Conservation (phyloP, 1,284 basidiomycete species). For the Ustilago trichophora region DNA sequence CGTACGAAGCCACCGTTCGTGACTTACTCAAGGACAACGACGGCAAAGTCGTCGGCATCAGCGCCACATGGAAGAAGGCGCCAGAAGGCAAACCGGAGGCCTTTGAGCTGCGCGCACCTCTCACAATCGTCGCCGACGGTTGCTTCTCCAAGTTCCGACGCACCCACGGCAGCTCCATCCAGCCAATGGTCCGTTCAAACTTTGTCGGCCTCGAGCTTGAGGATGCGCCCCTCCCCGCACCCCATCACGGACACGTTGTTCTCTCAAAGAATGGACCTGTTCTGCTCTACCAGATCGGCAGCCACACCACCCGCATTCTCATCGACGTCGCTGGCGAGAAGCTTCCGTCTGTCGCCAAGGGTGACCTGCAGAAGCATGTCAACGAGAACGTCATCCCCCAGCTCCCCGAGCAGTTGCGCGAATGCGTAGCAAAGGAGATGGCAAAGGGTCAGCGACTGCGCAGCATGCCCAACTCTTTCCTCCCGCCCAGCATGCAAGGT, state of each 20-base stretch:
- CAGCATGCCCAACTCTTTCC: slow-evolving; percentile 94
- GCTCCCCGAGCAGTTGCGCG: slow-evolving; percentile 57
- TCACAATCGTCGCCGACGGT: slow-evolving; percentile 91
- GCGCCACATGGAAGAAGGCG: slow-evolving; percentile 42
- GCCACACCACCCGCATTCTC: slow-evolving; percentile 83
- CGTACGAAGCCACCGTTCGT: slow-evolving; percentile 55
- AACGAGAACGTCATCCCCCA: slow-evolving; percentile 56
- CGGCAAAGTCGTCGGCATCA: slow-evolving; percentile 50
- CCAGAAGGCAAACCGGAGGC: slow-evolving; percentile 15
- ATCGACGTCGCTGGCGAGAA: slow-evolving; percentile 85
- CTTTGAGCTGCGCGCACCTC: slow-evolving; percentile 72
- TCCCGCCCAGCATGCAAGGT: slow-evolving; percentile 86
- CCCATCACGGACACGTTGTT: slow-evolving; percentile 86
- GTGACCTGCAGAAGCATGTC: slow-evolving; percentile 67
- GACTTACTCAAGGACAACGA: slow-evolving; percentile 51
- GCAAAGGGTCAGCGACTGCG: slow-evolving; percentile 68
- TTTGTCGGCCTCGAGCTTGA: slow-evolving; percentile 84
- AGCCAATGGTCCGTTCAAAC: slow-evolving; percentile 74
- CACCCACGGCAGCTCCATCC: slow-evolving; percentile 68
- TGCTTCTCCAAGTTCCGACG: slow-evolving; percentile 87
- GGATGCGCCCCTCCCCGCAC: slow-evolving; percentile 79
- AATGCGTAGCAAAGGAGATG: slow-evolving; percentile 51
- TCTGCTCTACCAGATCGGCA: slow-evolving; percentile 85
- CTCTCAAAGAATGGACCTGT: slow-evolving; percentile 79
- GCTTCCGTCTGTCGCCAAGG: slow-evolving; percentile 77